Conservation (phyloP, 2,329 filamentous ascomycete species). For the Endoconidiophora laricicola region DNA sequence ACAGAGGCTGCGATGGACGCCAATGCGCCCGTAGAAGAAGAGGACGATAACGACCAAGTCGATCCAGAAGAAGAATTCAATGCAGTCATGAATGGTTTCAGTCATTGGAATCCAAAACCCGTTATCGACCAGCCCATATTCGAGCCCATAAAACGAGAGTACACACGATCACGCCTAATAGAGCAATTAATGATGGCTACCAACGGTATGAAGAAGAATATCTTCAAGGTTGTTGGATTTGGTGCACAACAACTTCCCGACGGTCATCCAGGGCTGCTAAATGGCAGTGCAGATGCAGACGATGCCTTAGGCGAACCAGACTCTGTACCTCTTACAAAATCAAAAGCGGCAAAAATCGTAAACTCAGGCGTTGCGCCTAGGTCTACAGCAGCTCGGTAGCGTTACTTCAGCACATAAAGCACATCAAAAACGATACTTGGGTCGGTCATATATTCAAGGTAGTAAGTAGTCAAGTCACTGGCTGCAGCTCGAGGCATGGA, state of each 20-base stretch:
- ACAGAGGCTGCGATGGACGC: slow-evolving; percentile 86
- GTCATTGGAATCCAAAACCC: slow-evolving; percentile 62
- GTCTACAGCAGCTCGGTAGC: too few relatives aligned
- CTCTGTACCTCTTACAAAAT: slow-evolving; percentile 10
- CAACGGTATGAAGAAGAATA: slow-evolving; percentile 47
- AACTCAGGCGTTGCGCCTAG: too few relatives aligned
- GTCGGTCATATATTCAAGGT: neutral
- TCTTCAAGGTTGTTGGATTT: slow-evolving; percentile 42
- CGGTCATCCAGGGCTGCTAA: slow-evolving; percentile 26
- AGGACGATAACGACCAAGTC: slow-evolving; percentile 66
- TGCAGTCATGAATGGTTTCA: slow-evolving; percentile 66
- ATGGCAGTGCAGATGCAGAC: slow-evolving; percentile 25
- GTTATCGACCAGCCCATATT: slow-evolving; percentile 50
- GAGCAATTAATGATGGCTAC: slow-evolving; percentile 51
- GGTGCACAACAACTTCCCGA: slow-evolving; percentile 38
- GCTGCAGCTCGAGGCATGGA: too few relatives aligned
- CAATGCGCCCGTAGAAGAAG: slow-evolving; percentile 76
- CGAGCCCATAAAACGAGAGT: slow-evolving; percentile 44
- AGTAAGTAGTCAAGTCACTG: too few relatives aligned
- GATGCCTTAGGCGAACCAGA: slow-evolving; percentile 45
- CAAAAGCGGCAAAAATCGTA: slow-evolving; percentile 8
- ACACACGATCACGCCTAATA: slow-evolving; percentile 44
- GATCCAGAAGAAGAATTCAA: slow-evolving; percentile 93
- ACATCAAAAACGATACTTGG: neutral
- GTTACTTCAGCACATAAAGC: neutral